Conservation (phyloP, 495 filamentous ascomycete genomes). For the Neurospora pannonica region DNA sequence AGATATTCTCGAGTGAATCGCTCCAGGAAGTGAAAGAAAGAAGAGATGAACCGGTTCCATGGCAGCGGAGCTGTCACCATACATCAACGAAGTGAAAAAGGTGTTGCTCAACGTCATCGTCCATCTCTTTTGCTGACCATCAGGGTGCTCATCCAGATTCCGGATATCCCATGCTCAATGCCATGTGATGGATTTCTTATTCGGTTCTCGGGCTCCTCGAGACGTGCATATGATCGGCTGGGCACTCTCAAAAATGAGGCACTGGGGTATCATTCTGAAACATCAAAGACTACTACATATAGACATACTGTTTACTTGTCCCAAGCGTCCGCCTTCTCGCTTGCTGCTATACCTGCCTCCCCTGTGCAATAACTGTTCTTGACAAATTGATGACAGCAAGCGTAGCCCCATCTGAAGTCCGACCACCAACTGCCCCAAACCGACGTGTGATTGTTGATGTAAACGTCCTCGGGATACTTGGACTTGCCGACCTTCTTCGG, state of each 20-base stretch:
- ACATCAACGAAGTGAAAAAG: too few species aligned
- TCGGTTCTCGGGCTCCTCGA: not conserved
- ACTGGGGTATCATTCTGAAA: constrained; percentile 20
- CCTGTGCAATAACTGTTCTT: constrained; percentile 98
- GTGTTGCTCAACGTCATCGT: too few species aligned
- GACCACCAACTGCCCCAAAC: constrained; percentile 99
- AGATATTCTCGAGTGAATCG: not conserved
- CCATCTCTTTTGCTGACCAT: too few species aligned
- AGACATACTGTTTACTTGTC: constrained; percentile 8
- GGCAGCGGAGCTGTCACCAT: too few species aligned
- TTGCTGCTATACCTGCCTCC: constrained; percentile 63
- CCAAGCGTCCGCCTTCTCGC: constrained; percentile 17
- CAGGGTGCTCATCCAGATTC: too few species aligned
- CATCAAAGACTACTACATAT: not conserved
- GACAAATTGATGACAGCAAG: constrained; percentile 84
- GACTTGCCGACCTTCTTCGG: constrained; percentile 65
- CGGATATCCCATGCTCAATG: too few species aligned
- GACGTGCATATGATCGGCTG: not conserved
- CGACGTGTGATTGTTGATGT: constrained; percentile 81
- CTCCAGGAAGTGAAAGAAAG: too few species aligned
- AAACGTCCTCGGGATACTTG: constrained; percentile 83
- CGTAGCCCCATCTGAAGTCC: constrained; percentile 93
- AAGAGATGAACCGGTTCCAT: too few species aligned
- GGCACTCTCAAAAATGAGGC: not conserved
- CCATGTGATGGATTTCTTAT: not conserved